phyloP scores from a whole-genome alignment of 2,329 filamentous ascomycete genomes.

The Emericellopsis cladophorae region DNA sequence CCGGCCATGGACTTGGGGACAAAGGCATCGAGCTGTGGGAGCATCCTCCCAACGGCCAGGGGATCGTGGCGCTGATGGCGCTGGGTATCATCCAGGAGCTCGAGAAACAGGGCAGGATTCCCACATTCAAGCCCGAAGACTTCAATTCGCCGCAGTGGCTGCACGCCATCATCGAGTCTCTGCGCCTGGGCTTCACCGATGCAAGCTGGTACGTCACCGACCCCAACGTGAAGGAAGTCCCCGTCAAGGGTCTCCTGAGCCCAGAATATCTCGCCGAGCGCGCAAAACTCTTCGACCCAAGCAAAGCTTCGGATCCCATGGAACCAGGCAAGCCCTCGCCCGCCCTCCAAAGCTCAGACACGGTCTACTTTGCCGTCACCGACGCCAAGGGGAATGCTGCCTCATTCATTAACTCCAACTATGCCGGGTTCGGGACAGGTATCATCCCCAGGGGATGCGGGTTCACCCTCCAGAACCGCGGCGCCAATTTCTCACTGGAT shows the following conservation, averaged over 20 bases:
- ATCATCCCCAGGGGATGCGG: constrained; percentile 81
- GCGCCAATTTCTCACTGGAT: constrained; percentile 69
- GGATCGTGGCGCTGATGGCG: constrained; percentile 88
- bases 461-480: constrained; percentile 90
- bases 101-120: constrained; percentile 62
- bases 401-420: constrained; percentile 95
- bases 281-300: constrained; percentile 42
- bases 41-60: constrained; percentile 92
- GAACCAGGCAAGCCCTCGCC: constrained; percentile 58
- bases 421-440: constrained; percentile 72
- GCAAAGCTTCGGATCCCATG: constrained; percentile 44
- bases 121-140: constrained; percentile 53
- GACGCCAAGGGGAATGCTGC: constrained; percentile 80
- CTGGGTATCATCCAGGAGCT: constrained; percentile 83
- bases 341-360: constrained; percentile 77
- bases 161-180: constrained; percentile 76
- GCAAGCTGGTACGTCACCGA: constrained; percentile 85
- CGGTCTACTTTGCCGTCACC: constrained; percentile 83
- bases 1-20: constrained; percentile 37
- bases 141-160: constrained; percentile 76
- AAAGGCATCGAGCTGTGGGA: constrained; percentile 79
- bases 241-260: constrained; percentile 56
- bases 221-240: constrained; percentile 57
- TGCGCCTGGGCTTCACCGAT: constrained; percentile 85
- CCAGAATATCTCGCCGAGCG: constrained; percentile 64